Conservation (phyloP, 179 eudicot species). For the Beta lomatogona region DNA sequence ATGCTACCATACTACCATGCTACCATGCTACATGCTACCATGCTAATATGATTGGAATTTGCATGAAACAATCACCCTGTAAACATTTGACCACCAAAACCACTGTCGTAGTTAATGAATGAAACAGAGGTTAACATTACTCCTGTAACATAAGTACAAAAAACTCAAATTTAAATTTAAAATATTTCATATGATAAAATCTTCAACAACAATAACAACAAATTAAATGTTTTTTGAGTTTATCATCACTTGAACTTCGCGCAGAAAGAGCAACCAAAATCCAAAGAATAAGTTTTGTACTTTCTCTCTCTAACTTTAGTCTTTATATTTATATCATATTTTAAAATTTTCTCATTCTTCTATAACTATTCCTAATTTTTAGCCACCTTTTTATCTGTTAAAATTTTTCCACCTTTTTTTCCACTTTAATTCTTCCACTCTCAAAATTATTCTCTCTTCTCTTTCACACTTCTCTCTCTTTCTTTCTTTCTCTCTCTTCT, state of each 20-base stretch:
- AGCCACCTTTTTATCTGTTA: constrained; percentile 37
- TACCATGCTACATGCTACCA: neutral
- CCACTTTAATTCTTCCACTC: constrained; percentile 26
- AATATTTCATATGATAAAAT: neutral
- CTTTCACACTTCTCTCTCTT: constrained; percentile 23
- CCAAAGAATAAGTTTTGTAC: constrained; percentile 15
- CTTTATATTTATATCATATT: neutral
- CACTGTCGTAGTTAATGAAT: constrained; percentile 27
- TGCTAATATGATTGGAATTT: neutral
- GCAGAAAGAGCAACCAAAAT: constrained; percentile 18
- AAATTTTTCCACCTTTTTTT: constrained; percentile 30
- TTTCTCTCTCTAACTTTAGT: constrained; percentile 16
- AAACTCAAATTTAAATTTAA: neutral
- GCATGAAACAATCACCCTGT: neutral
- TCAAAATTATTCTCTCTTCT: constrained; percentile 23
- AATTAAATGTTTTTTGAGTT: neutral
- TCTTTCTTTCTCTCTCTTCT: constrained; percentile 12
- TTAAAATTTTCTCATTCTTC: neutral
- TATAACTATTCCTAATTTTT: neutral
- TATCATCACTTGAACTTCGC: constrained; percentile 7
- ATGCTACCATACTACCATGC: neutral
- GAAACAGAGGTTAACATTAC: constrained; percentile 12
- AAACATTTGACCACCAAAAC: neutral
- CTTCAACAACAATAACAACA: neutral
- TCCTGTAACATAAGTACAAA: constrained; percentile 10